Evolutionary conservation across 208 protist species (phyloP), one percentile per base, ranked within the genome.

Genomic region (Leishmania amazonensis): DNA sequence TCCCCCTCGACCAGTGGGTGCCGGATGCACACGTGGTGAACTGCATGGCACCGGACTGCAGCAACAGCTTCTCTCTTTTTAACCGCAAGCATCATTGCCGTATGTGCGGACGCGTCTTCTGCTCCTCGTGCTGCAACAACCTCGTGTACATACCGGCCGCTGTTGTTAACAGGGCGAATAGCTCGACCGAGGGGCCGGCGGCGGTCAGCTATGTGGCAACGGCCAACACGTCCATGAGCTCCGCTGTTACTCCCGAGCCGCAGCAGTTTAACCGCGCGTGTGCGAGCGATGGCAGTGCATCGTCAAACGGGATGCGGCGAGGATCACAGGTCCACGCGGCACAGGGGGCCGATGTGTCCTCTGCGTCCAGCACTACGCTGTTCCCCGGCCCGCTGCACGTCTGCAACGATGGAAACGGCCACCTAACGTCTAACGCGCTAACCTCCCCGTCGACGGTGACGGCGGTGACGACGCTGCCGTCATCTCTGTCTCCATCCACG

Each of bases 11-110:
- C 24, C 88, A 88, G 80, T 97, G 88, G 88, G 81, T 96, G n/a
- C 89, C 94, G 3, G 92, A 96, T 35, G 87, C 88, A 28, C 88
- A 91, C 51, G 91, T 97, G 17, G 83, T 93, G 62, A 93, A 90
- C 64, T 97, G 94, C 83, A 97, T 96, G 92, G 89, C 91, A 4
- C 94, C 92, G 17, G 94, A 90, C 71, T 97, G 94, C 83, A 79
- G 83, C 54, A 93, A 83, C 35, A 84, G 88, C 67, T 97, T 97
- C 76, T 93, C 91, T 38, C 77, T 97, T 38, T 97, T 97, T 80
- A 94, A 90, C 62, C 91, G 93, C 65, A 94, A 91, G 82, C 89
- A 97, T 76, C 94, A 89, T 80, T 97, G 94, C 76, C 85, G 85
- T 28, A 89, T 95, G 65, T 97, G 94, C 74, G 94, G 94, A 1